Evolutionary conservation across 352 stramenopile species (phyloP), one percentile per base, ranked within the genome.

Genomic region (Phytophthora pluvialis): DNA sequence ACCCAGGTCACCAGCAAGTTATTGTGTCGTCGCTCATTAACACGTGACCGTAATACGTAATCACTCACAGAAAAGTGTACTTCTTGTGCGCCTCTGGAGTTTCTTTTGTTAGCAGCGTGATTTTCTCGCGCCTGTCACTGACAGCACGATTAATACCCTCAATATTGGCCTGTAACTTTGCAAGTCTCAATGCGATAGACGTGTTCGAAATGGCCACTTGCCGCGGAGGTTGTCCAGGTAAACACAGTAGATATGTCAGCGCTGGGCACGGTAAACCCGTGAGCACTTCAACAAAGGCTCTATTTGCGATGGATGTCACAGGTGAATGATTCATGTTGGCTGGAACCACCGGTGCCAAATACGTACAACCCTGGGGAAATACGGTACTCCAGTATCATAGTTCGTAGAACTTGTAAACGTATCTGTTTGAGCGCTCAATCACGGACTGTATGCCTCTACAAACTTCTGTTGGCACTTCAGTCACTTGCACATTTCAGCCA

Each of bases 361-460:
- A n/a, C n/a, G n/a, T n/a, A n/a, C n/a, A n/a, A n/a, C n/a, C n/a
- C n/a, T n/a, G n/a, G n/a, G n/a, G n/a, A n/a, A n/a, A n/a, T n/a
- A n/a, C n/a, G n/a, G n/a, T n/a, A n/a, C n/a, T n/a, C 56, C 21
- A 64, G n/a, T 29, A 65, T 51, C 57, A 65, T 57, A 18, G 39
- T 35, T 1, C 57, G 26, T 26, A 55, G 31, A 33, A 64, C 56
- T 58, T 58, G 39, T 4, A 59, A 40, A 59, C n/a, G 72, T 55
- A 28, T 71, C 15, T 28, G 4, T 45, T 9, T 18, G 31, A 4
- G 9, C 31, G 9, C 9, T 35, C 31, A 35, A 35, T 35, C 31
- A n/a, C n/a, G n/a, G n/a, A n/a, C n/a, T n/a, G n/a, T n/a, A n/a
- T n/a, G n/a, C n/a, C n/a, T n/a, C n/a, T n/a, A n/a, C n/a, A n/a